Evolutionary conservation across 1,139 yeast genomes (phyloP), one percentile per base, ranked within the genome.

Genomic region (Diutina pseudorugosa): DNA sequence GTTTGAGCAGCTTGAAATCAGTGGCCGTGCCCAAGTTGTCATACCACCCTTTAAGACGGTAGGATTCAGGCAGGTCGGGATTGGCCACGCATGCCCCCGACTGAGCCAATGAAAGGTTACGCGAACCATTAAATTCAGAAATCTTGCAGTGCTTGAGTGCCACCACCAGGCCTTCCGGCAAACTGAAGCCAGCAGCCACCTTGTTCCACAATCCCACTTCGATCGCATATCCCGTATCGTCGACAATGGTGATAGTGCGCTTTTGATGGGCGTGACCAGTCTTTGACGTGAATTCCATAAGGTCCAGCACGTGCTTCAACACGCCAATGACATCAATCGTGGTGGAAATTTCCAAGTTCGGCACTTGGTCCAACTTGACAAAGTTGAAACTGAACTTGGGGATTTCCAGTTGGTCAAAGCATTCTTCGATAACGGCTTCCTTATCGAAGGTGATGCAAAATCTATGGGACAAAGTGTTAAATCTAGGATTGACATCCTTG

Each of bases 91-190:
- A 70, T 2, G 88, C 76, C 33, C 96, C 91, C 12, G 89, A 77
- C 57, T 84, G 89, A 20, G 93, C 81, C 66, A 90, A 77, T 2
- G 96, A 85, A 59, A 94, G 74, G 18, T 89, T 79, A 62, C 93
- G 82, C 41, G 98, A 98, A 55, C 85, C 84, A 18, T 18, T 27
- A 66, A 88, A 94, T 64, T 93, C 98, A 54, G 85, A 82, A 45
- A 93, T 87, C 64, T 89, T 85, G 52, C 88, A 93, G 51, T 95
- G 96, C 70, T 93, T 93, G 60, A 91, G 75, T 1, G 97, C 98
- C 51, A 93, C 72, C n/a, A 93, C 93, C 0, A 94, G 78, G 27
- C 95, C 97, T 54, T 76, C 83, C n/a, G 84, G 82, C 27, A 79
- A 67, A 55, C 70, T 73, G 65, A 93, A 94, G 53, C 86, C 88